Evolutionary conservation across 192 early-diverging fungal species (phyloP).

Genomic region (Phycomyces nitens): DNA sequence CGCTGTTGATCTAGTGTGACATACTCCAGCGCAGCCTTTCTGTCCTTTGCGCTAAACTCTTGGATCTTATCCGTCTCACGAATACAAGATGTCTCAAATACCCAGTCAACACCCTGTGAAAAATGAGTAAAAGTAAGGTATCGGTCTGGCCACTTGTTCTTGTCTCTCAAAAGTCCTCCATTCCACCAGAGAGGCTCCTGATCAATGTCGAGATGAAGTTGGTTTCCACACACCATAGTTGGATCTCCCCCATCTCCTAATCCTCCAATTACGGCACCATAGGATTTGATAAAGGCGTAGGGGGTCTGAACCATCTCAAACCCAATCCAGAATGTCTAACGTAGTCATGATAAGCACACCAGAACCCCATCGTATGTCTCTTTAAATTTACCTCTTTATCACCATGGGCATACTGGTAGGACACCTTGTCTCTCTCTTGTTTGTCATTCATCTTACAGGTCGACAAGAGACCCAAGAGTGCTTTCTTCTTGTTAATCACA

Average conservation of each 20-base stretch:
- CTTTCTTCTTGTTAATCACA: conserved; percentile 45
- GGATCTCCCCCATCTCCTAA: conserved; percentile 16
- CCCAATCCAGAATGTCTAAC: conserved; percentile 52
- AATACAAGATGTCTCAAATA: conserved; percentile 22
- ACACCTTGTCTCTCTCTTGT: conserved; percentile 42
- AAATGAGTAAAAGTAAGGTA: conserved; percentile 26
- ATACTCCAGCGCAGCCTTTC: not conserved
- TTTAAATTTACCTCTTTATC: conserved; percentile 64
- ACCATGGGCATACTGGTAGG: conserved; percentile 44
- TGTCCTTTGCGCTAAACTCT: not conserved
- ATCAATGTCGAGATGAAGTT: conserved; percentile 27
- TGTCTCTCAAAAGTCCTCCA: conserved; percentile 35
- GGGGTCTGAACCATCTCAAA: conserved; percentile 47
- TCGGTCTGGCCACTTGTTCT: conserved; percentile 19
- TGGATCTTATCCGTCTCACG: conserved; percentile 14
- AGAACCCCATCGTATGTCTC: conserved; percentile 7
- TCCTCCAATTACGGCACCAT: conserved; percentile 41
- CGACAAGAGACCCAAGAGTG: conserved; percentile 47
- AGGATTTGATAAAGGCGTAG: conserved; percentile 32
- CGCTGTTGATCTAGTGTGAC: conserved; percentile 17
- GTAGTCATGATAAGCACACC: not conserved
- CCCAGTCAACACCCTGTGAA: conserved; percentile 21
- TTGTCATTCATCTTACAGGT: conserved; percentile 52
- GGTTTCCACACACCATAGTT: conserved; percentile 30
- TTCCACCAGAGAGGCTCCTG: conserved; percentile 36